A percentile compares a stretch with the other conserved stretches of the same genome.
These are phyloP conservation scores for Chrysosporium keratinophilum DNA, from an alignment of 2,329 filamentous ascomycete species.

Conservation along the genomic window DNA sequence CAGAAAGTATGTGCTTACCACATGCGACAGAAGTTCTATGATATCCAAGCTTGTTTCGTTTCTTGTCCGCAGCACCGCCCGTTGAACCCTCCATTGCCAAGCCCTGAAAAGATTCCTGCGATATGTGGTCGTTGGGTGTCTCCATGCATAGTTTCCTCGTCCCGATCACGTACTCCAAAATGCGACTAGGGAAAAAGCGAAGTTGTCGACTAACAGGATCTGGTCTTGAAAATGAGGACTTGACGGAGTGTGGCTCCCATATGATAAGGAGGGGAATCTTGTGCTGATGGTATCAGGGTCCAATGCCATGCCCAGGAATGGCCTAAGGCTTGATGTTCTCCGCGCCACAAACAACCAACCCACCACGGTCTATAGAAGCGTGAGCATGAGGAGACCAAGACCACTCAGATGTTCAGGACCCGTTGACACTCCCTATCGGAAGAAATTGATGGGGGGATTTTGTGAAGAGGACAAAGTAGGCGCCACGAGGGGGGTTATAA, in stretches of 20 bases:
- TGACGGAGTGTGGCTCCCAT: conserved; percentile 10
- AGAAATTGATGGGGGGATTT: neutral
- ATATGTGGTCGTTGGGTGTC: conserved; percentile 27
- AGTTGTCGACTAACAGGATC: neutral
- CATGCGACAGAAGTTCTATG: conserved; percentile 92
- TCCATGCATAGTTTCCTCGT: conserved; percentile 32
- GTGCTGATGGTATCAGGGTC: conserved; percentile 13
- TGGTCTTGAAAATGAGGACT: neutral
- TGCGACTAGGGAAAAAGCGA: neutral
- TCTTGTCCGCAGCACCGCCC: conserved; percentile 47
- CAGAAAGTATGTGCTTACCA: conserved; percentile 52
- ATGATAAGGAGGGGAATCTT: conserved; percentile 11
- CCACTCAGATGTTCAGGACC: neutral
- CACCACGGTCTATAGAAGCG: conserved; percentile 9
- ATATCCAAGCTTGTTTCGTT: conserved; percentile 87
- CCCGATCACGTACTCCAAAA: conserved; percentile 12
- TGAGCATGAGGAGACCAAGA: conserved; percentile 10
- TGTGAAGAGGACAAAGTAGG: conserved; percentile 6
- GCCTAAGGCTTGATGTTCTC: conserved; percentile 11
- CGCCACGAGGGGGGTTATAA: conserved; percentile 7
- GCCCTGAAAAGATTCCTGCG: conserved; percentile 25
- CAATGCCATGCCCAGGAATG: conserved; percentile 17
- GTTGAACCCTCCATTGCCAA: conserved; percentile 29
- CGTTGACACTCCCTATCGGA: neutral
- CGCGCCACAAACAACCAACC: conserved; percentile 14